Base-by-base conservation (phyloP, 1,284 basidiomycete species). In the Ganoderma resinaceum region DNA sequence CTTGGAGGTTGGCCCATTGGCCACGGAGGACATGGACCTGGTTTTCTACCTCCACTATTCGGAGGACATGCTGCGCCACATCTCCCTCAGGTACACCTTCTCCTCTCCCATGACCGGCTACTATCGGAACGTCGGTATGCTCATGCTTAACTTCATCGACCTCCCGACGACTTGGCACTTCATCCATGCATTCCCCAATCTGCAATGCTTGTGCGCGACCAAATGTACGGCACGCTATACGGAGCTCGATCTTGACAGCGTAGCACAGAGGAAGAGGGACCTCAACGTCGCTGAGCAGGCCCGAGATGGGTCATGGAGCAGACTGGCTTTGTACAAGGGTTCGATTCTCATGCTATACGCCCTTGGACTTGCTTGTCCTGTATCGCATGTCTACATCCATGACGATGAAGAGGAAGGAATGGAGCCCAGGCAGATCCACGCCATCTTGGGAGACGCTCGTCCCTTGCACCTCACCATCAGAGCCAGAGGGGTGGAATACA, bases 141-240 rank as follows among this genome's bases (percentile, higher is more conserved):
- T 61, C 60, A 26, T 26, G 5, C 37, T 61, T 12, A 7, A 14
- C 16, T 43, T 29, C 38, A 31, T 61, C 23, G 60, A 43, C 14
- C 3, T 8, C 3, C 60, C 60, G 38, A 42, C 16, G 5, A 61
- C 60, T 9, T 26, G 40, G 6, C 60, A n/a, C 60, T 42, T 61
- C 38, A 40, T 61, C 11, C 26, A 42, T 0, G 60, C 60, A 11
- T 61, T 61, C 26, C 60, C 60, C 23, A 61, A 61, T 20, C 62
- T 63, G 1, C 26, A 31, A 4, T 8, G 12, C 52, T 29, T 53
- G 16, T 29, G 52, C 52, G 52, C 52, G 14, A 31, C 46, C n/a
- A 20, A 16, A 33, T 53, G 12, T 9, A 52, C 11, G 33, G n/a
- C 23, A 35, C 43, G 12, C 58, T 8, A 42, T 12, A 4, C 18